Percentiles rank a stretch among this genome's conserved stretches.
These are phyloP conservation scores for Yarrowia porcina DNA, from an alignment of 805 yeast genomes.

Conservation along the genomic window DNA sequence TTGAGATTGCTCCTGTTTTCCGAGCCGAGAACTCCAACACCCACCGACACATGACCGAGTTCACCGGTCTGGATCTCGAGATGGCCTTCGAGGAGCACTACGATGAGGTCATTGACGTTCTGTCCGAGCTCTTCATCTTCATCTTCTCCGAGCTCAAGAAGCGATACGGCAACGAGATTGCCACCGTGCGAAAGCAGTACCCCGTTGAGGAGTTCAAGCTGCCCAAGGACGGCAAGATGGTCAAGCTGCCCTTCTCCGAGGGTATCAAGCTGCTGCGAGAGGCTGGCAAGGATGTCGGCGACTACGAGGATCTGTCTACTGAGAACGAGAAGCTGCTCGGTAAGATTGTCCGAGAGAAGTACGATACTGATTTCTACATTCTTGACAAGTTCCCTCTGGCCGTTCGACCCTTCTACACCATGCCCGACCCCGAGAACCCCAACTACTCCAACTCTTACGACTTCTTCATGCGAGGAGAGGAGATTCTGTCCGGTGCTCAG, in stretches of 20 bases:
- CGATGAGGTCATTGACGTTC: conserved; percentile 73
- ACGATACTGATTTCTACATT: conserved; percentile 96
- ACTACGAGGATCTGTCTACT: conserved; percentile 84
- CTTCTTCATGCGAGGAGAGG: conserved; percentile 99
- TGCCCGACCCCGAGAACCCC: conserved; percentile 94
- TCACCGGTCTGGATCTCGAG: conserved; percentile 94
- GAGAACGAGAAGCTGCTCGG: conserved; percentile 95
- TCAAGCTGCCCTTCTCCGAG: conserved; percentile 81
- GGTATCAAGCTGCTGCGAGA: conserved; percentile 84
- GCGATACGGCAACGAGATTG: conserved; percentile 81
- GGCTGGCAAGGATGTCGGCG: conserved; percentile 72
- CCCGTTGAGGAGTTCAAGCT: conserved; percentile 97
- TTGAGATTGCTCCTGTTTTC: conserved; percentile 96
- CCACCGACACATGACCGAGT: conserved; percentile 99
- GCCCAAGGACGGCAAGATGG: conserved; percentile 93
- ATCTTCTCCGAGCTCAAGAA: conserved; percentile 79
- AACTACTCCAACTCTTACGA: conserved; percentile 96
- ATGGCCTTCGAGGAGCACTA: conserved; percentile 98
- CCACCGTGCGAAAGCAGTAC: conserved; percentile 84
- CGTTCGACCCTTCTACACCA: conserved; percentile 96
- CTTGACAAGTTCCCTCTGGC: conserved; percentile 97
- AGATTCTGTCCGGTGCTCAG: conserved; percentile 98
- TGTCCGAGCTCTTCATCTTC: conserved; percentile 75
- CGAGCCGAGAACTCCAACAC: conserved; percentile 99
- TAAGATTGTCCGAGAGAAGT: conserved; percentile 83